Conservation (phyloP, 768 basidiomycete species). For the Dendrothele bispora region DNA sequence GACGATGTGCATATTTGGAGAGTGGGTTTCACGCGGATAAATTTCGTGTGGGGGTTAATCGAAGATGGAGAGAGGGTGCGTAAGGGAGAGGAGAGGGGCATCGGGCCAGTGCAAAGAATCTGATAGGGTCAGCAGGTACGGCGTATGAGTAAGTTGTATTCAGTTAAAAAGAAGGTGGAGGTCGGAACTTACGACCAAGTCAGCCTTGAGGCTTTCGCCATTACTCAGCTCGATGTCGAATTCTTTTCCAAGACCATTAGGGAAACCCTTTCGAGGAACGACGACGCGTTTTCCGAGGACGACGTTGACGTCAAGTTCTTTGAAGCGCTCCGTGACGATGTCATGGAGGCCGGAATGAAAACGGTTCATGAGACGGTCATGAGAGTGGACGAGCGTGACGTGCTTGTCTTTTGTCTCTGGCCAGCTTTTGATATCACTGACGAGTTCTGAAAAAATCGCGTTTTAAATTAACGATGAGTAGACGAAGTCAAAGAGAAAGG, state of each 20-base stretch:
- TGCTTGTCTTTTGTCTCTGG: slow-evolving; percentile 38
- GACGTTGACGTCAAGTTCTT: slow-evolving; percentile 33
- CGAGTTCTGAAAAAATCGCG: slow-evolving; percentile 37
- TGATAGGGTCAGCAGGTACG: background rate
- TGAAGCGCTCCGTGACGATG: slow-evolving; percentile 24
- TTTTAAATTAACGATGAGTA: background rate
- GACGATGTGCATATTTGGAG: no score
- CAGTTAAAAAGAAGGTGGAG: background rate
- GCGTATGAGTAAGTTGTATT: background rate
- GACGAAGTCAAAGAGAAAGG: background rate
- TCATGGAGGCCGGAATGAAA: slow-evolving; percentile 38
- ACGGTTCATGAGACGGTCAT: slow-evolving; percentile 38
- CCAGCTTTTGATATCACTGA: slow-evolving; percentile 40
- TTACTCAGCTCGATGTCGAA: slow-evolving; percentile 33
- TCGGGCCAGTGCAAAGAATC: slow-evolving; percentile 30
- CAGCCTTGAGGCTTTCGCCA: slow-evolving; percentile 37
- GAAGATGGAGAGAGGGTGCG: slow-evolving; percentile 17
- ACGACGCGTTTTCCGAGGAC: slow-evolving; percentile 36
- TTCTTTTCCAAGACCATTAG: slow-evolving; percentile 17
- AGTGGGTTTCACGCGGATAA: no score
- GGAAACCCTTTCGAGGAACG: no score
- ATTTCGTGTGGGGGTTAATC: no score
- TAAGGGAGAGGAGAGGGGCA: slow-evolving; percentile 20
- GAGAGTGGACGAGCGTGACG: slow-evolving; percentile 49
- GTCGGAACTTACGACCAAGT: slow-evolving; percentile 35